Evolutionary conservation across 1,284 basidiomycete species (phyloP), one percentile per base, ranked within the genome.

Genomic region (Hemileia vastatrix): DNA sequence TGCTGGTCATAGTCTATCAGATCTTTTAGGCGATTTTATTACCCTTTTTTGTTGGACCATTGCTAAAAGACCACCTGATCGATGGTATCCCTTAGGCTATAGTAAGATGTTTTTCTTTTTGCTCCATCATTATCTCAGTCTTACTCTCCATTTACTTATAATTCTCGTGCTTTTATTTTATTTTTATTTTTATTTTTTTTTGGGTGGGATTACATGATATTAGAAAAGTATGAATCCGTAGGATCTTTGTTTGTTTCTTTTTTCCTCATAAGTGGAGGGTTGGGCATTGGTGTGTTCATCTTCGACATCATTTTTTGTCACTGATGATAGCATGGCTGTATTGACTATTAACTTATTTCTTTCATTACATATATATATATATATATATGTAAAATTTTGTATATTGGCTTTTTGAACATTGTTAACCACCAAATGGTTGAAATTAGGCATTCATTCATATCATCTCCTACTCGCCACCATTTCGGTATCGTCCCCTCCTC

Each of bases 21-120:
- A 94, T 77, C 80, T 93, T 23, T 77, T 93, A 60, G 88, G 88
- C 4, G 95, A 98, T 78, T 84, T 97, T 67, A 90, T 97, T 52
- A 93, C 91, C 1, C 81, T 98, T 18, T 86, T 89, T 68, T 90
- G 87, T 71, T 96, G 92, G 89, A 84, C 84, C 59, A 82, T 95
- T 64, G 91, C 89, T 1, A 83, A 90, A 60, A 84, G 83, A 71
- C 83, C 86, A 18, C 86, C 91, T 1, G 86, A 85, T 4, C 81
- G 81, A 67, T 80, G 77, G 65, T 94, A 91, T 73, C 91, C 90
- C 0, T 87, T 88, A 65, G 90, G 81, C 3, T 92, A 92, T 72
- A 48, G 56, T 58, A 5, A 21, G 47, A 31, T 6, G 8, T 23
- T 21, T n/a, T 4, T 48, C 21, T 19, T 6, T 13, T 48, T 19